A percentile compares a stretch with the other conserved stretches of the same genome.
Conservation (phyloP, 192 early-diverging fungal species). For the Backusella australiensis region DNA sequence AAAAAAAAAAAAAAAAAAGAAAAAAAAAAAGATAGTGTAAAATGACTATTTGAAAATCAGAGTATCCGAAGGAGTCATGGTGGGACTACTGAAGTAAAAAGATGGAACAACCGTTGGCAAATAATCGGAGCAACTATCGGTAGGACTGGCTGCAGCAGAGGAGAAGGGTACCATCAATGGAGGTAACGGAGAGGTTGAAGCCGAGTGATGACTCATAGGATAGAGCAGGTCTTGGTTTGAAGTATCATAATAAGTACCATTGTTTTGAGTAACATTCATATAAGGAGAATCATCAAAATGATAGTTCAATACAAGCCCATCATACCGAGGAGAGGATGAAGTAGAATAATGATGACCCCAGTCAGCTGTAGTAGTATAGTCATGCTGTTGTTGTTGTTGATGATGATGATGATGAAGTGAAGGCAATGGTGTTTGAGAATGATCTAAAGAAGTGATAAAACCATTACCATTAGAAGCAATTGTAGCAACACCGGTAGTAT, state of each 20-base stretch:
- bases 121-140: not conserved
- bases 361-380: conserved; percentile 1
- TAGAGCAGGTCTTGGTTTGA: not conserved
- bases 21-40: not conserved
- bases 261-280: not conserved
- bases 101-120: not conserved
- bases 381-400: not conserved
- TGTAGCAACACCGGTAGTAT: not conserved
- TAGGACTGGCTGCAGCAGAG: not conserved
- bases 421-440: not conserved
- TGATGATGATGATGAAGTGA: not conserved
- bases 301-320: not conserved
- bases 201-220: not conserved
- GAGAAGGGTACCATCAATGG: conserved; percentile 3
- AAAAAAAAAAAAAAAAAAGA: conserved; percentile 3
- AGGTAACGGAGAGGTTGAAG: not conserved
- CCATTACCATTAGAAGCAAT: not conserved
- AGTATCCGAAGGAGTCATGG: conserved; percentile 5
- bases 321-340: not conserved
- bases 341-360: not conserved
- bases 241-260: not conserved
- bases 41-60: not conserved
- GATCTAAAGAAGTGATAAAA: not conserved
- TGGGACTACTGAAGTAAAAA: conserved; percentile 1
- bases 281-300: conserved; percentile 3